These are phyloP conservation scores for Cercospora sp. DNA, from an alignment of 2,329 filamentous ascomycete genomes.

Conservation along the genomic window DNA sequence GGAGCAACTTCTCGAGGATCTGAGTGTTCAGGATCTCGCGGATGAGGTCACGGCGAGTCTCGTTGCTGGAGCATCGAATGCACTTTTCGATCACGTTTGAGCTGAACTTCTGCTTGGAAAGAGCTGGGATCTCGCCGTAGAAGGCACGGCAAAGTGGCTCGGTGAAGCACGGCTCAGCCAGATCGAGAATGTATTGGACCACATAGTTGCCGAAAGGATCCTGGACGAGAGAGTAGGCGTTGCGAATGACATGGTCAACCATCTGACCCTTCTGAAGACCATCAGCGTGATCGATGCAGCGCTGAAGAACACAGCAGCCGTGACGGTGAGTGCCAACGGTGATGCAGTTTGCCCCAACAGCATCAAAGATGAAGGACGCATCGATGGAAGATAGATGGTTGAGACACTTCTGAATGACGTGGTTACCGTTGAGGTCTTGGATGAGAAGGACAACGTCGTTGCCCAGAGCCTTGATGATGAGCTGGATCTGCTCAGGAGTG, in stretches of 20 bases:
- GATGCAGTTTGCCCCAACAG: constrained; percentile 82
- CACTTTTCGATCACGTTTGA: constrained; percentile 97
- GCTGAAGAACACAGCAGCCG: constrained; percentile 95
- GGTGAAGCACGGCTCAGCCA: constrained; percentile 84
- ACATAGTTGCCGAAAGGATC: constrained; percentile 99
- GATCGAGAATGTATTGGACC: constrained; percentile 94
- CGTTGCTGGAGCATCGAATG: constrained; percentile 74
- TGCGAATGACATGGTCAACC: constrained; percentile 80
- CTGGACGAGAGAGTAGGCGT: constrained; percentile 86
- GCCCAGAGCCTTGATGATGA: constrained; percentile 82
- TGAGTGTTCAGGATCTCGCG: constrained; percentile 72
- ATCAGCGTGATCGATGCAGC: constrained; percentile 95
- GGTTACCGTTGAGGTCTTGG: constrained; percentile 96
- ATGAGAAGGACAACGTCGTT: constrained; percentile 89
- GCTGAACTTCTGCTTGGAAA: constrained; percentile 97
- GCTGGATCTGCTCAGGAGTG: constrained; percentile 77
- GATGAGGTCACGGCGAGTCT: constrained; percentile 77
- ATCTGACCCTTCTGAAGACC: constrained; percentile 85
- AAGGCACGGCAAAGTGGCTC: constrained; percentile 85
- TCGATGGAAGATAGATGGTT: constrained; percentile 85
- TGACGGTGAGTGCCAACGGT: constrained; percentile 95
- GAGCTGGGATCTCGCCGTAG: constrained; percentile 65
- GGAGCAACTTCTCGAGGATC: constrained; percentile 84
- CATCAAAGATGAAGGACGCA: constrained; percentile 95
- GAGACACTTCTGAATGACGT: constrained; percentile 98